phyloP scores from a whole-genome alignment of 139 green algal species.

The Chlorokybus atmophyticus region DNA sequence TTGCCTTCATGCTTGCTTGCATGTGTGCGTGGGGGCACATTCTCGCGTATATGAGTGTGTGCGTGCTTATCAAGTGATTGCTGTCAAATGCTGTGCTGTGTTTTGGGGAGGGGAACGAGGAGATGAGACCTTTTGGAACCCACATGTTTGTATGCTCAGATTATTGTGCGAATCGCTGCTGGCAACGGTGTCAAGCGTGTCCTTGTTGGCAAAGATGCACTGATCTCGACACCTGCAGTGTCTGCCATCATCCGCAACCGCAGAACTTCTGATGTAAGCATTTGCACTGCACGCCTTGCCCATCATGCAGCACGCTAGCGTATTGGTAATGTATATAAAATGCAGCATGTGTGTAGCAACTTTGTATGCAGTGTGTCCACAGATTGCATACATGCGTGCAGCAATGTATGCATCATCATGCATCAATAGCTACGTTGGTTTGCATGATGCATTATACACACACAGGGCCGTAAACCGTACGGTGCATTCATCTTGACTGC shows the following conservation, averaged over 20 bases:
- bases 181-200: conserved; percentile 28
- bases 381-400: too few species aligned
- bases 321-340: too few species aligned
- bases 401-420: too few species aligned
- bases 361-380: too few species aligned
- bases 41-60: too few species aligned
- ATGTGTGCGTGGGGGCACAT: too few species aligned
- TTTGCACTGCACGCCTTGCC: not conserved
- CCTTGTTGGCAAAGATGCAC: conserved; percentile 21
- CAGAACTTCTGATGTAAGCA: too few species aligned
- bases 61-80: not conserved
- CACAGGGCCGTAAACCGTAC: conserved; percentile 17
- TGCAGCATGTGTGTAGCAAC: too few species aligned
- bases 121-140: not conserved
- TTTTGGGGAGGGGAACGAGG: not conserved
- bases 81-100: not conserved
- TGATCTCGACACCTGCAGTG: conserved; percentile 33
- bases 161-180: conserved; percentile 28
- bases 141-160: conserved; percentile 7
- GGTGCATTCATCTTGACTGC: conserved; percentile 32
- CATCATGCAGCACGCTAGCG: too few species aligned
- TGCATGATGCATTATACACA: too few species aligned
- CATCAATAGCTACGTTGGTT: too few species aligned
- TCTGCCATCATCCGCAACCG: conserved; percentile 34
- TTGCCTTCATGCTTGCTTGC: too few species aligned